Base-by-base conservation (phyloP, 2,329 filamentous ascomycete genomes). In the Sarocladium oryzae region DNA sequence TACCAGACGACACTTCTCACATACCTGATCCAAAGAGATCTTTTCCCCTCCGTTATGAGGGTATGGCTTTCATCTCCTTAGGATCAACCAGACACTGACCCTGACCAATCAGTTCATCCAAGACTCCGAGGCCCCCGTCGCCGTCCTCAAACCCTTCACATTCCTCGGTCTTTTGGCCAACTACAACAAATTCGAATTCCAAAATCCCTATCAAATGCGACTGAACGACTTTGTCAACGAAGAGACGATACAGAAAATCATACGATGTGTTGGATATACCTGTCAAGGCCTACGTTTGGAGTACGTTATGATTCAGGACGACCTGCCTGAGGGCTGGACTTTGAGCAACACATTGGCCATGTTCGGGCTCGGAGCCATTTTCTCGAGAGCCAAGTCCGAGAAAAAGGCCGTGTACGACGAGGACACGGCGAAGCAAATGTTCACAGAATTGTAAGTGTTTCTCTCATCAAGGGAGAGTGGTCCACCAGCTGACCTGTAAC, bases 151-250 rank as follows among this genome's bases (percentile, higher is more conserved):
- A 53, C 86, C 92, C 0, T 90, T 96, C 58, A 81, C 86, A 13
- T 78, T 97, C 9, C 76, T 96, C 18, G 92, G 92, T 11, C 76
- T 97, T 3, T 74, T 99, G 50, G 88, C 89, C 57, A 99, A 97
- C 70, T 97, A 97, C 77, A 97, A 99, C 78, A 99, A 97, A 67
- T 99, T 99, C 63, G 93, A 99, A 68, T 92, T 95, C 52, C 91
- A 96, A 65, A 99, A 99, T 60, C 92, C 92, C 1, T 99, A 99
- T 61, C 86, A 93, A 60, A 74, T 95, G 56, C 87, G 92, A 24
- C 78, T 99, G 15, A 90, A 92, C 60, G 91, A 97, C 66, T 97
- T 97, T 67, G 89, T 96, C 61, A 96, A 99, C 63, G 91, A 97
- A 63, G 74, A 78, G 0, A 86, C 87, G 2, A 96, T 97, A 60